Evolutionary conservation across 305 asterid species (phyloP), one percentile per base, ranked within the genome.

Genomic region (Euphrasia arctica): DNA sequence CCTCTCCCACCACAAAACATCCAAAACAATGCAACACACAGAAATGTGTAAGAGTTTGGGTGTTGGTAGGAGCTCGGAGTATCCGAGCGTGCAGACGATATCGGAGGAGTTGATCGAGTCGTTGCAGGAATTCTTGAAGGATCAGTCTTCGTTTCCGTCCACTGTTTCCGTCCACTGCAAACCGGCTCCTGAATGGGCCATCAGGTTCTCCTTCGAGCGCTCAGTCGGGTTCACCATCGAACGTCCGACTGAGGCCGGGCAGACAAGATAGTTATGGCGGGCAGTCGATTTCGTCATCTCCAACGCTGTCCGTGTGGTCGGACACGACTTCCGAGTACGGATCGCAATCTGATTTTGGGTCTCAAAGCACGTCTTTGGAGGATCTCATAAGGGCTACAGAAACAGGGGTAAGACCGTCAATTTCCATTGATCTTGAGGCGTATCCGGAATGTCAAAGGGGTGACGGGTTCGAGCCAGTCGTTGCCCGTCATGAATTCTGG

Each of bases 401-500:
- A 68, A 65, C 76, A 14, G 64, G 79, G 70, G 62, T 49, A 9
- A 64, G 75, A 49, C 76, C 95, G n/a, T 54, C 86, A 18, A 89
- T 89, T 49, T 91, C 98, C 0, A 89, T 89, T 3, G 97, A 85
- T 64, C 81, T 89, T 36, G 96, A 91, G 73, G 81, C 81, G 1
- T 89, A 87, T 54, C 45, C 87, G 2, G 75, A 67, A 10, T 18
- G 77, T n/a, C 76, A 70, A 31, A 5, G 28, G 42, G 42, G 7
- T 1, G 95, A 73, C 1, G 50, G 76, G 2, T 81, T 77, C 9
- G 72, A 83, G 83, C 50, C 72, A 73, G 6, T 91, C 98, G n/a
- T 58, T 91, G 70, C 98, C 96, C 0, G 78, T 72, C 12, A 73
- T 83, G 42, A 5, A 8, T 57, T 87, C 97, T 2, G 75, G 76